A percentile compares a stretch with the other conserved stretches of the same genome.
Conservation (phyloP, 257 asterid genomes). For the Primulina huaijiensis region DNA sequence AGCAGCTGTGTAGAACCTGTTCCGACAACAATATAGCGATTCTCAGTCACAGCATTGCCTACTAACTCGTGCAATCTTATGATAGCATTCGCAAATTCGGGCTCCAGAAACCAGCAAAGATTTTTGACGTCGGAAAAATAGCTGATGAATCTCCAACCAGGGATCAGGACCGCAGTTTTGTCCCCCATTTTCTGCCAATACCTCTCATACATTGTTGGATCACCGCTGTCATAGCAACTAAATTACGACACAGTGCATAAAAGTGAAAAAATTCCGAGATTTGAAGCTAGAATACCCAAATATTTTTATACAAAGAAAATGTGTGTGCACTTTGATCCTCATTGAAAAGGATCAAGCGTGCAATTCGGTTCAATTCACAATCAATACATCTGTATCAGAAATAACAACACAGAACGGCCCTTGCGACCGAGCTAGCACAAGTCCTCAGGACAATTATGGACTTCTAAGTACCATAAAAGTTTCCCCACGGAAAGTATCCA, state of each 20-base stretch:
- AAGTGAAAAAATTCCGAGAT: not conserved
- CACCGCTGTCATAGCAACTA: conserved; percentile 54
- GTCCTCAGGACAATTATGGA: too few relatives aligned
- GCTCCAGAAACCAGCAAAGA: conserved; percentile 91
- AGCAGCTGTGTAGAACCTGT: conserved; percentile 90
- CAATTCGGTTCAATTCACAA: not conserved
- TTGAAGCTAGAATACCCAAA: too few relatives aligned
- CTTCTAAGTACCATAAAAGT: not conserved
- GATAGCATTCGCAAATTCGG: conserved; percentile 56
- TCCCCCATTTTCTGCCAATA: conserved; percentile 82
- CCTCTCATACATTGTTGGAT: conserved; percentile 88
- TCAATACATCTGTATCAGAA: too few relatives aligned
- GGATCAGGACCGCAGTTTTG: conserved; percentile 53
- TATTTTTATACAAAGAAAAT: too few relatives aligned
- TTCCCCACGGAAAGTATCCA: not conserved
- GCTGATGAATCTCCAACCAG: conserved; percentile 90
- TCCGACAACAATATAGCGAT: conserved; percentile 79
- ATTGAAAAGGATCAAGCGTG: not conserved
- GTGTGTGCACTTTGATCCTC: not conserved
- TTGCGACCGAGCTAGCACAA: too few relatives aligned
- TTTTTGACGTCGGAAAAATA: conserved; percentile 66
- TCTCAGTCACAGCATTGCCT: conserved; percentile 71
- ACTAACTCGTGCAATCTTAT: conserved; percentile 70
- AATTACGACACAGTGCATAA: not conserved
- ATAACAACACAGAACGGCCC: too few relatives aligned